Evolutionary conservation across 345 rosid genomes (phyloP), one percentile per base, ranked within the genome.

Genomic region (Pugionium dolabratum): DNA sequence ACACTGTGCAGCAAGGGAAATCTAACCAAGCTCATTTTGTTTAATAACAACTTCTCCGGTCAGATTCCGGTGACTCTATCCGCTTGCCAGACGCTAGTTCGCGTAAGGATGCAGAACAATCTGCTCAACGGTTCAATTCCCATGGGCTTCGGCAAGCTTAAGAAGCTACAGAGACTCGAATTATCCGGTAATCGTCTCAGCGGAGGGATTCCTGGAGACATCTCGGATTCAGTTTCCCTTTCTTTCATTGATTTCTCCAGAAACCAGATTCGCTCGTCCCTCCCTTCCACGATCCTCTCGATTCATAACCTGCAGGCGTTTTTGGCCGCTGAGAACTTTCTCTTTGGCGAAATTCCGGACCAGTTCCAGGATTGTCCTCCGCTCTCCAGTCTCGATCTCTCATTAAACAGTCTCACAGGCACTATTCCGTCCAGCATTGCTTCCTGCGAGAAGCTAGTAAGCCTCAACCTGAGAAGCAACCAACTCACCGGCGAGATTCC

Each of bases 321-420:
- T 54, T 64, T 82, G 8, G 86, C 84, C 50, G 76, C 96, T 6
- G 82, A 73, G 29, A 93, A 90, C 41, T 72, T 74, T 34, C 67
- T 93, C 46, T 72, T 66, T 52, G 98, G 97, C n/a, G 90, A 86
- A 73, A 61, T 93, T 57, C 98, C 98, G 0, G 91, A 85, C 42
- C 91, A 82, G 63, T 90, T 90, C 76, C 98, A 93, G 77, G 98
- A 86, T 69, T 86, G 91, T 66, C 97, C 97, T 74, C 77, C 94
- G 2, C 97, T 93, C 46, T 78, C 90, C 3, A 77, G 66, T 60
- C 88, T 93, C 48, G 98, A 93, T 76, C 90, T 93, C 66, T 90
- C 97, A 32, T 78, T 84, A 43, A 93, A 90, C 81, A 79, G 47
- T 71, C 75, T 93, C 36, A 66, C 79, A n/a, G 91, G 98, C 46